Evolutionary conservation across 345 rosid genomes (phyloP), one percentile per base, ranked within the genome.

Genomic region (Anacardium occidentale): DNA sequence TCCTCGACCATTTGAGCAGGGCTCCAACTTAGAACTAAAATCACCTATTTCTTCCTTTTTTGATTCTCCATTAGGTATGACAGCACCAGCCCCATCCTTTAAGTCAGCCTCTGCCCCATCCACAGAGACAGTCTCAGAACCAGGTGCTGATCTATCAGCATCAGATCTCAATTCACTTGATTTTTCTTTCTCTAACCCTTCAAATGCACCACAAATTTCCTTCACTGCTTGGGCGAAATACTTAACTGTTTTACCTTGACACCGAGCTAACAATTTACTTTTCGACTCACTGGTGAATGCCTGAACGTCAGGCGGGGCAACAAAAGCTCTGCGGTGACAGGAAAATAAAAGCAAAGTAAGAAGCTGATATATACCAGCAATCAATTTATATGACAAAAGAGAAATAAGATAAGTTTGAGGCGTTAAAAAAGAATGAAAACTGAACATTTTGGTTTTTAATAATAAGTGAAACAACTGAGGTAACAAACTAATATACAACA

Each of bases 131-230:
- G 72, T 87, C 76, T 82, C 81, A 75, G 75, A 77, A 21, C 81
- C 78, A 26, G 62, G 58, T 37, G 72, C 76, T 29, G 78, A 75
- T 79, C 73, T 76, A 66, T 81, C 85, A 58, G 78, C 68, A 75
- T 84, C 90, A 57, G 67, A 85, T 32, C 84, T 81, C 63, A 69
- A 62, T 60, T 74, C 71, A 78, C 79, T 78, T 64, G 85, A 75
- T 52, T 84, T 88, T 68, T 77, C 81, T 74, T 81, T 83, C 77
- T 83, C 87, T 50, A 75, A 80, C 80, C 88, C 88, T 62, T 91
- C 91, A 87, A 90, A 95, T 64, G 89, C 97, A 74, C 77, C 75
- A 69, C 85, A 88, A 29, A 93, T 95, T 77, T 95, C 99, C 83
- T 86, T 81, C 57, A 88, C 97, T 60, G 99, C 99, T 81, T 81